Conservation (phyloP, 352 stramenopile species). For the Aphanomyces cochlioides region DNA sequence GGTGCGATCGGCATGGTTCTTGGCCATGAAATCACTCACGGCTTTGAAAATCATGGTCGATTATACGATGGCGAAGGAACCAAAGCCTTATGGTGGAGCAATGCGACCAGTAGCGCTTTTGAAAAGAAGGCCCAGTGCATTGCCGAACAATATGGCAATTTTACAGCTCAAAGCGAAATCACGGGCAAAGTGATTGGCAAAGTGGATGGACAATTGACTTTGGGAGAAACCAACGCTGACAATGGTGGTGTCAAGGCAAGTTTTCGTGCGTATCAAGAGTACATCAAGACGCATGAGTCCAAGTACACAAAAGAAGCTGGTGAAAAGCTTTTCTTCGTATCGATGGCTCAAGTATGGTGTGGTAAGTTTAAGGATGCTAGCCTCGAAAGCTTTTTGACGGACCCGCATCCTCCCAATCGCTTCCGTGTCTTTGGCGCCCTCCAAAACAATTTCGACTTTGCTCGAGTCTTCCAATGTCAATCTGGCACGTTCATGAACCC, state of each 20-base stretch:
- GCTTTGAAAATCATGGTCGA: slow-evolving; percentile 90
- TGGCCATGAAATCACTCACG: no score
- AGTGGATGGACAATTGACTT: slow-evolving; percentile 86
- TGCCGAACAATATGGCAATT: slow-evolving; percentile 50
- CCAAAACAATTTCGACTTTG: slow-evolving; percentile 66
- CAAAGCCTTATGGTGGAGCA: slow-evolving; percentile 91
- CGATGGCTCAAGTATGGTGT: slow-evolving; percentile 64
- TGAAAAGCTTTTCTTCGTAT: slow-evolving; percentile 59
- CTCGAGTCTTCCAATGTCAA: slow-evolving; percentile 53
- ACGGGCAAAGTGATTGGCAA: slow-evolving; percentile 44
- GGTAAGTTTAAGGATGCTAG: slow-evolving; percentile 48
- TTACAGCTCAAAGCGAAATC: slow-evolving; percentile 39
- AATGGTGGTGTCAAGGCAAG: slow-evolving; percentile 86
- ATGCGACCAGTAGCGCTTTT: slow-evolving; percentile 45
- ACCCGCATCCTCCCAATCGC: slow-evolving; percentile 62
- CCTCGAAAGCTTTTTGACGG: slow-evolving; percentile 44
- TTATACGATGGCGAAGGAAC: slow-evolving; percentile 83
- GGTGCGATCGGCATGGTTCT: no score
- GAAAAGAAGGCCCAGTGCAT: slow-evolving; percentile 51
- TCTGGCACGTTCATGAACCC: slow-evolving; percentile 60
- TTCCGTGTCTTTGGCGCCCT: slow-evolving; percentile 62
- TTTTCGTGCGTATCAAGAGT: slow-evolving; percentile 76
- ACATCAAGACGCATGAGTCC: slow-evolving; percentile 32
- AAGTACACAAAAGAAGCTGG: slow-evolving; percentile 5
- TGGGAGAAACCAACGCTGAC: slow-evolving; percentile 90